phyloP scores from a whole-genome alignment of 805 yeast genomes.

The Cyberlindnera japonica region DNA sequence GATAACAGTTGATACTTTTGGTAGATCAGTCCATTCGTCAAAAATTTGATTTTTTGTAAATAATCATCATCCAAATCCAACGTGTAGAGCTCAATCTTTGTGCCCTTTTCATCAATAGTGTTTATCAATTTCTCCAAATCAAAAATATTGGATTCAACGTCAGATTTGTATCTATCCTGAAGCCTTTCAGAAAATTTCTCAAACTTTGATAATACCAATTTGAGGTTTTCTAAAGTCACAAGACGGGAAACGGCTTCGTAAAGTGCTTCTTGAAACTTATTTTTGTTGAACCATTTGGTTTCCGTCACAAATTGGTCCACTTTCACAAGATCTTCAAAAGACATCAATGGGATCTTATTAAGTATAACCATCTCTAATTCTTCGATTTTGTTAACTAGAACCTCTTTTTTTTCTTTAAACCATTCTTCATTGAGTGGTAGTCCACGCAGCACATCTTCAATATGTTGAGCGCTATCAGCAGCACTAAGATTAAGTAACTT shows the following conservation, averaged over 20 bases:
- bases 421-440: constrained; percentile 12
- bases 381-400: constrained; percentile 12
- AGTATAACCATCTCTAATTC: constrained; percentile 13
- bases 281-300: constrained; percentile 9
- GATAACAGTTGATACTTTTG: constrained; percentile 15
- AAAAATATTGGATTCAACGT: not conserved
- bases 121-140: constrained; percentile 2
- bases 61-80: constrained; percentile 14
- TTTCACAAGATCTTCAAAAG: constrained; percentile 9
- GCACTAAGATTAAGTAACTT: constrained; percentile 14
- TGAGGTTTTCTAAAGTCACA: constrained; percentile 13
- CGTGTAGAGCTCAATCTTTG: constrained; percentile 13
- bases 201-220: constrained; percentile 5
- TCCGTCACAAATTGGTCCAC: constrained; percentile 7
- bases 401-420: constrained; percentile 9
- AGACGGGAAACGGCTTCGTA: constrained; percentile 4
- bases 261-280: constrained; percentile 3
- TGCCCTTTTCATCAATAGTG: constrained; percentile 6
- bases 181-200: constrained; percentile 4
- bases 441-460: constrained; percentile 2
- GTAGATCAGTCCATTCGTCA: constrained; percentile 19
- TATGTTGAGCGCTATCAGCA: constrained; percentile 5
- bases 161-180: not conserved
- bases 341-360: constrained; percentile 3
- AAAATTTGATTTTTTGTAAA: constrained; percentile 14